Evolutionary conservation across 73 alveolate genomes (phyloP).

Genomic region (Durusdinium trenchii): DNA sequence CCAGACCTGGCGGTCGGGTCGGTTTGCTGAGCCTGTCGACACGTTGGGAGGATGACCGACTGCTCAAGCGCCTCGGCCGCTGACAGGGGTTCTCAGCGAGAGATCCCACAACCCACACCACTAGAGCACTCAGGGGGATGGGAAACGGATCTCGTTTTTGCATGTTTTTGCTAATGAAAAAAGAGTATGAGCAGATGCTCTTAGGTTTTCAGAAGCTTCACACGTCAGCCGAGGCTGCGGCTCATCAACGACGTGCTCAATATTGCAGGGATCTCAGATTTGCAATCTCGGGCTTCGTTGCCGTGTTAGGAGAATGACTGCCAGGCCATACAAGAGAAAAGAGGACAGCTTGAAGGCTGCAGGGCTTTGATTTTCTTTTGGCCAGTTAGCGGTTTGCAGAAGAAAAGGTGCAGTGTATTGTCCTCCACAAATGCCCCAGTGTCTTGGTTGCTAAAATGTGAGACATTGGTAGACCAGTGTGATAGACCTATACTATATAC

Average conservation of each 20-base stretch:
- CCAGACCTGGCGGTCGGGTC: too few species aligned
- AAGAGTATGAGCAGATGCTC: too few species aligned
- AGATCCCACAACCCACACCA: neutral
- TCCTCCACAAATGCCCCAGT: too few species aligned
- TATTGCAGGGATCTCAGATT: neutral
- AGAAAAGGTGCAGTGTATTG: too few species aligned
- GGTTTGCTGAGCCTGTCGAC: neutral
- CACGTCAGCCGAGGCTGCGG: slow-evolving; percentile 27
- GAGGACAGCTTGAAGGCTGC: slow-evolving; percentile 21
- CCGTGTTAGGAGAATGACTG: neutral
- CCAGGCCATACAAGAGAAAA: slow-evolving; percentile 19
- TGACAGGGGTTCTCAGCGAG: neutral
- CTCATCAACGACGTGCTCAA: slow-evolving; percentile 68
- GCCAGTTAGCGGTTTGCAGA: too few species aligned
- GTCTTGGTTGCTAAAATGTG: too few species aligned
- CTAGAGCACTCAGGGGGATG: neutral
- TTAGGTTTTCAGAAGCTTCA: too few species aligned
- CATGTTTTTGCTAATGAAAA: too few species aligned
- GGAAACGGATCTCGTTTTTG: neutral
- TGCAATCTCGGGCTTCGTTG: neutral
- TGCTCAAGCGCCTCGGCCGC: slow-evolving; percentile 48
- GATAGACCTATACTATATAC: too few species aligned
- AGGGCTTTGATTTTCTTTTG: neutral
- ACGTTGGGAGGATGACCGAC: slow-evolving; percentile 50
- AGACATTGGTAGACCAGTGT: too few species aligned